A percentile compares a stretch with the other conserved stretches of the same genome.
Evolutionary conservation across 176 grass and related monocot genomes (phyloP).

Genomic region (Oryza brachyantha): DNA sequence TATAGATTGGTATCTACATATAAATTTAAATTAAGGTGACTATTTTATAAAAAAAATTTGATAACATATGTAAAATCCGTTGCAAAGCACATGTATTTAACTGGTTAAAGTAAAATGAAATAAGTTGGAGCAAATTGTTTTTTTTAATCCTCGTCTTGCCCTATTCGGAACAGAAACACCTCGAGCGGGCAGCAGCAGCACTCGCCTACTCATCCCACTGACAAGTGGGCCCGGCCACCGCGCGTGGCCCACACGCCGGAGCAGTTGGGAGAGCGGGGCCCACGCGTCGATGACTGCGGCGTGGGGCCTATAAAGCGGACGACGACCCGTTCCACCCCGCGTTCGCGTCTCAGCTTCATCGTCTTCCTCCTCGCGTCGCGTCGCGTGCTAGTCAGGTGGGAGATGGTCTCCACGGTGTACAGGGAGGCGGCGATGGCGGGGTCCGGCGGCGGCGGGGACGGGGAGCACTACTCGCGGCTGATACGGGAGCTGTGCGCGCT

Average conservation of each 20-base stretch:
- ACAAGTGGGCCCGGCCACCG: fast-evolving
- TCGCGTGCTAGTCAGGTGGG: background rate
- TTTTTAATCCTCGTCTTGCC: too few species aligned
- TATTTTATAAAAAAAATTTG: too few species aligned
- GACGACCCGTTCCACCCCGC: background rate
- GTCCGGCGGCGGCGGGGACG: background rate
- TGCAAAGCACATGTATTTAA: too few species aligned
- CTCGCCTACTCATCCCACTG: fast-evolving
- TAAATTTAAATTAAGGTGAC: too few species aligned
- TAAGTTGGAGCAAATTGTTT: too few species aligned
- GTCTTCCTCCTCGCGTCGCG: background rate
- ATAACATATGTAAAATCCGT: too few species aligned
- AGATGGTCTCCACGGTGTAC: background rate
- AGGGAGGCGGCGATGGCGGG: conserved; percentile 25
- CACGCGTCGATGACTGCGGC: background rate
- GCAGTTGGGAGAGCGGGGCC: background rate
- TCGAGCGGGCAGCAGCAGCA: background rate
- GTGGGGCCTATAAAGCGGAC: conserved; percentile 20
- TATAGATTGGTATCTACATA: too few species aligned
- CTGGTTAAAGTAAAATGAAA: too few species aligned
- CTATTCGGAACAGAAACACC: background rate
- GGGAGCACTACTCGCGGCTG: conserved; percentile 46
- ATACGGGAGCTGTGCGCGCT: conserved; percentile 65
- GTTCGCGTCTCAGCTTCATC: background rate
- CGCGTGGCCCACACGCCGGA: background rate